These are phyloP conservation scores for Gossypium turneri DNA, from an alignment of 345 rosid genomes.

Conservation along the genomic window DNA sequence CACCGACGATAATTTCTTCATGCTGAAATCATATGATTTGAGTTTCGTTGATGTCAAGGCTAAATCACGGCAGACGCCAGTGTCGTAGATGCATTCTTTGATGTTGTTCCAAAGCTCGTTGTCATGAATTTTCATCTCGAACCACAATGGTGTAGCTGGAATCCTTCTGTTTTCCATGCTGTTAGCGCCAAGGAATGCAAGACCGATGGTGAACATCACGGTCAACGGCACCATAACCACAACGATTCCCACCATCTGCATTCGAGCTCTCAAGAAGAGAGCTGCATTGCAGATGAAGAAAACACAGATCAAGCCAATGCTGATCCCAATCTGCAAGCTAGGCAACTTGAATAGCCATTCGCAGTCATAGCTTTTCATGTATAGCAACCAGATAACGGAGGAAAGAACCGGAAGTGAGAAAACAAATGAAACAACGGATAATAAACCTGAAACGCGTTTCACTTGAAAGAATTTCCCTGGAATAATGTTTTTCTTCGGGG, in stretches of 20 bases:
- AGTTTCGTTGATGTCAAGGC: conserved; percentile 20
- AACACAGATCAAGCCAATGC: conserved; percentile 42
- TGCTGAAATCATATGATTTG: conserved; percentile 33
- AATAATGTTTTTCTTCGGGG: not conserved
- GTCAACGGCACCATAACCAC: conserved; percentile 47
- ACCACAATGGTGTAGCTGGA: conserved; percentile 35
- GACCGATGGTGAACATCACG: conserved; percentile 53
- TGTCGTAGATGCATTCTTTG: conserved; percentile 48
- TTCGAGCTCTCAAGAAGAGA: conserved; percentile 34
- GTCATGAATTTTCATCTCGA: conserved; percentile 39
- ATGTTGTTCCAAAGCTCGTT: conserved; percentile 30
- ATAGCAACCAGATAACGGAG: conserved; percentile 51
- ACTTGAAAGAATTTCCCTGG: not conserved
- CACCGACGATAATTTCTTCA: conserved; percentile 40
- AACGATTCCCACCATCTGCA: conserved; percentile 49
- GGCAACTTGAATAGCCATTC: conserved; percentile 59
- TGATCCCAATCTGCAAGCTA: conserved; percentile 40
- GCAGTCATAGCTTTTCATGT: conserved; percentile 73
- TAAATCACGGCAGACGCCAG: conserved; percentile 43
- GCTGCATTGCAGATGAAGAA: conserved; percentile 43
- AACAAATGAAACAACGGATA: conserved; percentile 39
- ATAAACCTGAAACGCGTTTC: conserved; percentile 25
- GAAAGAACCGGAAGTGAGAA: conserved; percentile 69
- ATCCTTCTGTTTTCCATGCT: conserved; percentile 38
- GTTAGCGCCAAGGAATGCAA: conserved; percentile 52